Evolutionary conservation across 2,329 filamentous ascomycete species (phyloP).

Genomic region (Zasmidium angulare): DNA sequence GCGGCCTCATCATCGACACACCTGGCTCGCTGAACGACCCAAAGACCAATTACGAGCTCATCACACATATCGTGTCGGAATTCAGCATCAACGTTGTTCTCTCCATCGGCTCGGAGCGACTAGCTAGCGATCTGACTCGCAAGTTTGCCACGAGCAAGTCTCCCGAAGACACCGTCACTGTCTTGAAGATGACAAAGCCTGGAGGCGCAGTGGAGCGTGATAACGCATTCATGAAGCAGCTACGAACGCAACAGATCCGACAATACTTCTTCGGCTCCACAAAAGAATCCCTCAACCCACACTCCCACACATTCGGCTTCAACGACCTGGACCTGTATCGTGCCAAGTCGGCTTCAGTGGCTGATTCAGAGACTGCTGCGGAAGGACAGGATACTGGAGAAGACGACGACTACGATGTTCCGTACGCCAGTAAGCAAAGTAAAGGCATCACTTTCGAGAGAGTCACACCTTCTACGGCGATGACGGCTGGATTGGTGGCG

Average conservation of each 20-base stretch:
- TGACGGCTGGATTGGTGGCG: conserved; percentile 81
- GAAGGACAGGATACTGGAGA: conserved; percentile 46
- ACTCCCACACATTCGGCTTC: conserved; percentile 82
- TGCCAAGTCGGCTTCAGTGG: conserved; percentile 23
- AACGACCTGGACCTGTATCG: conserved; percentile 67
- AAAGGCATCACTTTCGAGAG: conserved; percentile 39
- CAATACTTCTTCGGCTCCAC: conserved; percentile 91
- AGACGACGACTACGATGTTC: conserved; percentile 50
- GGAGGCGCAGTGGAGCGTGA: conserved; percentile 80
- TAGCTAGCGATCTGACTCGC: conserved; percentile 72
- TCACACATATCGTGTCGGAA: conserved; percentile 75
- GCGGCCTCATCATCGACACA: conserved; percentile 85
- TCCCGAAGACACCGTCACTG: conserved; percentile 65
- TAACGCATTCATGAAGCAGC: conserved; percentile 68
- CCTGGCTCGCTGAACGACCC: conserved; percentile 67
- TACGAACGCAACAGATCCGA: conserved; percentile 74
- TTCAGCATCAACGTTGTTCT: conserved; percentile 73
- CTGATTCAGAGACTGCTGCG: conserved; percentile 31
- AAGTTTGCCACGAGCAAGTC: conserved; percentile 57
- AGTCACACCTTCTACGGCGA: conserved; percentile 62
- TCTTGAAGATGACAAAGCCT: conserved; percentile 80
- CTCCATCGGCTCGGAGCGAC: conserved; percentile 73
- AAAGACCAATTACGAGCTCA: conserved; percentile 68
- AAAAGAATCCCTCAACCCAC: conserved; percentile 72
- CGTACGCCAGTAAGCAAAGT: conserved; percentile 29